phyloP scores from a whole-genome alignment of 495 filamentous ascomycete genomes.

The Penicillium bialowiezense region DNA sequence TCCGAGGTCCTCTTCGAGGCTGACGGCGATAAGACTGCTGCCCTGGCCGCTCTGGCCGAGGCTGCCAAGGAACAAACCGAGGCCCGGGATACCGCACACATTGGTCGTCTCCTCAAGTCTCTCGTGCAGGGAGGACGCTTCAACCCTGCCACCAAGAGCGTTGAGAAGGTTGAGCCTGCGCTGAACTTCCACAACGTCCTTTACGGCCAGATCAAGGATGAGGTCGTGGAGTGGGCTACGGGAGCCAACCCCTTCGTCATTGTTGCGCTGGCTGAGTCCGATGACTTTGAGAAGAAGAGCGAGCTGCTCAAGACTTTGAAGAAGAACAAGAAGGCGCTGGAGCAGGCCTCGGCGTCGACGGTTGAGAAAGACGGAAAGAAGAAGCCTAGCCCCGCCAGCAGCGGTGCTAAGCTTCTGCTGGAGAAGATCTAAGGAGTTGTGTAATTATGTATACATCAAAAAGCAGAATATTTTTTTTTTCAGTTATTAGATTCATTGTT shows the following conservation, averaged over 20 bases:
- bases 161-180: constrained; percentile 70
- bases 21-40: constrained; percentile 65
- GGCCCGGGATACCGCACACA: constrained; percentile 54
- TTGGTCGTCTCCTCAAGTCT: constrained; percentile 84
- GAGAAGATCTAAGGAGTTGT: constrained; percentile 35
- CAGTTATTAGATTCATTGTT: not conserved
- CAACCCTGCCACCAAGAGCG: constrained; percentile 63
- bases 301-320: constrained; percentile 65
- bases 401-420: constrained; percentile 44
- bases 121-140: constrained; percentile 84
- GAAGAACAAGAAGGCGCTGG: constrained; percentile 51
- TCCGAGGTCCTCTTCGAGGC: constrained; percentile 77
- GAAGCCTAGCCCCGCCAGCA: constrained; percentile 38
- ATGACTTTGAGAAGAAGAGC: constrained; percentile 65
- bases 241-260: constrained; percentile 80
- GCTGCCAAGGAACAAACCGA: constrained; percentile 64
- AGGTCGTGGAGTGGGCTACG: constrained; percentile 82
- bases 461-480: constrained; percentile 15
- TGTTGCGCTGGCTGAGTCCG: constrained; percentile 73
- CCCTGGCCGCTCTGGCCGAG: constrained; percentile 67
- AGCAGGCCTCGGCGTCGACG: constrained; percentile 43
- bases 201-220: constrained; percentile 70
- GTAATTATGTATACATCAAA: constrained; percentile 12
- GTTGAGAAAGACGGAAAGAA: constrained; percentile 30
- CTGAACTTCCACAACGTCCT: constrained; percentile 75